phyloP scores from a whole-genome alignment of 768 basidiomycete genomes.

The Russula abietina region DNA sequence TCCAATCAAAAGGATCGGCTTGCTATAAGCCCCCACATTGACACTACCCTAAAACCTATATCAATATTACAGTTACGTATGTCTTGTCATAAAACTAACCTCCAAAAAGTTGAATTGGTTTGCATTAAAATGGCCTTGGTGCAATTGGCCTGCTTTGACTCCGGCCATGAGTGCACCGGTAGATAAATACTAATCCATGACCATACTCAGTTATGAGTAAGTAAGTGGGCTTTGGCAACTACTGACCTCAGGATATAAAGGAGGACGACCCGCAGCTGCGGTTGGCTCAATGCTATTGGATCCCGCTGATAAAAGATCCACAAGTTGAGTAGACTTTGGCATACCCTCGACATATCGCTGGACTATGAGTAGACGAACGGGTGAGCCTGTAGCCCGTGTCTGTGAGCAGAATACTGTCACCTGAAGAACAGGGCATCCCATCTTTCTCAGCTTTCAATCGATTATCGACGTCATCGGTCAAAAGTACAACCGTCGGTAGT shows the following conservation, averaged over 20 bases:
- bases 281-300: constrained; percentile 61
- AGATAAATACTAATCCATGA: constrained; percentile 62
- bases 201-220: background rate
- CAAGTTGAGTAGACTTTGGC: constrained; percentile 54
- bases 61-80: background rate
- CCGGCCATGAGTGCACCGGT: constrained; percentile 68
- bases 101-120: constrained; percentile 96
- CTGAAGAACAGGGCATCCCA: constrained; percentile 56
- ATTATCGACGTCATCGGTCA: constrained; percentile 89
- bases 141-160: constrained; percentile 73
- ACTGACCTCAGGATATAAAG: constrained; percentile 71
- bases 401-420: constrained; percentile 34
- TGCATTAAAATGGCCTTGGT: constrained; percentile 93
- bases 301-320: constrained; percentile 78
- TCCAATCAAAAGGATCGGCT: constrained; percentile 79
- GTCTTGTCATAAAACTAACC: constrained; percentile 38
- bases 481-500: constrained; percentile 62
- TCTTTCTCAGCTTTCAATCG: constrained; percentile 64
- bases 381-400: background rate
- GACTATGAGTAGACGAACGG: constrained; percentile 37
- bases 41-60: constrained; percentile 61
- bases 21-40: constrained; percentile 61
- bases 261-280: constrained; percentile 41
- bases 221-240: background rate
- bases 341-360: constrained; percentile 77